phyloP scores from a whole-genome alignment of 345 rosid species.

The Euphorbia tirucalli region DNA sequence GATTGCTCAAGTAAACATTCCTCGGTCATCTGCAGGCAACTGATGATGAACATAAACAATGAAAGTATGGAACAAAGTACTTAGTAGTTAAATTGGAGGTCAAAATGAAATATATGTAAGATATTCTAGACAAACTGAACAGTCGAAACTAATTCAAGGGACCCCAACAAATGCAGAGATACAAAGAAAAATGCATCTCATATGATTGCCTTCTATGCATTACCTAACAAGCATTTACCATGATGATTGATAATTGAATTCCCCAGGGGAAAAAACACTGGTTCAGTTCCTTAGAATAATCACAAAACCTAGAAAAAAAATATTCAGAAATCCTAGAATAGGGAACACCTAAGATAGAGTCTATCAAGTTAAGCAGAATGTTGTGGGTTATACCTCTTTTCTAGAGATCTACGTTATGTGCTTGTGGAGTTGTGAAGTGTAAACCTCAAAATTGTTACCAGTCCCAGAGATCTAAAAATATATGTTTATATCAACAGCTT shows the following conservation, averaged over 20 bases:
- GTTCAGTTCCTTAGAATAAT: neutral
- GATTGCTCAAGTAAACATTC: too few species aligned
- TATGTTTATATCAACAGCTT: neutral
- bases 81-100: neutral
- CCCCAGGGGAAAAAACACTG: too few species aligned
- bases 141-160: neutral
- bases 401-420: neutral
- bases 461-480: neutral
- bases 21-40: neutral
- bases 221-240: neutral
- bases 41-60: neutral
- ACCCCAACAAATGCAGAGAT: neutral
- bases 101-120: neutral
- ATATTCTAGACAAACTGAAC: neutral
- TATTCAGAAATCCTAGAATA: neutral
- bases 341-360: neutral
- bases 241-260: neutral
- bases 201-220: neutral
- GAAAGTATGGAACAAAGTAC: too few species aligned
- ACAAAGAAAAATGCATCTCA: neutral
- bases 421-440: neutral
- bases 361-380: neutral
- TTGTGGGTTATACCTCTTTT: neutral
- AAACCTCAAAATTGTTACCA: neutral
- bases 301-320: neutral